phyloP scores from a whole-genome alignment of 116 monocot genomes.

The Papilionanthe hybrid region DNA sequence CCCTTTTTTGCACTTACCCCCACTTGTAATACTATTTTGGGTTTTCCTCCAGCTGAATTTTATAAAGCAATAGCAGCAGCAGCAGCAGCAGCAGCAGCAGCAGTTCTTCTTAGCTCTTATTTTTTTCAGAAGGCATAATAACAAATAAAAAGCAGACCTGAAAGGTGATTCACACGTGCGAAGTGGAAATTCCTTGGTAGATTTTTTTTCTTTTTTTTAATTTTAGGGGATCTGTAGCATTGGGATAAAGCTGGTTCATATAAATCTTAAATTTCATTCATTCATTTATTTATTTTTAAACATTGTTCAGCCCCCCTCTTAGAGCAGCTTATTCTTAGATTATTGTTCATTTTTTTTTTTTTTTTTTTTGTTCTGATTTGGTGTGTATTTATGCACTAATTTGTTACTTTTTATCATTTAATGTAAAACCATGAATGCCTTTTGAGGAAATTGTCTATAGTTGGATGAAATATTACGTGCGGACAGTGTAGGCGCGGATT shows the following conservation, averaged over 20 bases:
- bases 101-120: no score
- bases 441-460: no score
- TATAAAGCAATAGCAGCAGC: not conserved
- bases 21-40: not conserved
- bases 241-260: not conserved
- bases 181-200: not conserved
- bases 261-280: not conserved
- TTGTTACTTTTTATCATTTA: no score
- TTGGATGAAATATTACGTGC: no score
- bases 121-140: not conserved
- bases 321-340: not conserved
- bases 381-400: no score
- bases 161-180: not conserved
- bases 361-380: not conserved
- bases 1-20: not conserved
- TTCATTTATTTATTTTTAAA: not conserved
- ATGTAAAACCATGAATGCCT: no score
- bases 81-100: no score
- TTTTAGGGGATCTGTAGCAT: not conserved
- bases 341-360: not conserved
- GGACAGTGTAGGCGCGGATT: no score
- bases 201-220: not conserved
- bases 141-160: not conserved
- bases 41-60: not conserved
- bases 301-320: not conserved